Base-by-base conservation (phyloP, 345 rosid genomes). In the Toxicodendron radicans region DNA sequence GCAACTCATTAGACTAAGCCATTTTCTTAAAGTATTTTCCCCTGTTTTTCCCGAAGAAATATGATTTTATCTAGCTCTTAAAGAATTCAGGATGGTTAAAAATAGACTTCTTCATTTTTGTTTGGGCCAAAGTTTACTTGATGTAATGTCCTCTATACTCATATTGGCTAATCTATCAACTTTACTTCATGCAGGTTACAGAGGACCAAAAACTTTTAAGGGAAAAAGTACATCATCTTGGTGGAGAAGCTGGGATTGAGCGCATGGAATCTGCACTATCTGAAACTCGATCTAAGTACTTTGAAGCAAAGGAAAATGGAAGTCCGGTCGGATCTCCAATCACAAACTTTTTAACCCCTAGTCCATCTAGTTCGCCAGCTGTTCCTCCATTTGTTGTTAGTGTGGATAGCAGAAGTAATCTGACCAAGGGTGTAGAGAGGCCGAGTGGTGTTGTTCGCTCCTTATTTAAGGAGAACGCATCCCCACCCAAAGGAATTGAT, bases 181-280 rank as follows among this genome's bases (percentile, higher is more conserved):
- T 77, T 61, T 66, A 8, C 27, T 70, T 20, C 18, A 66, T 81
- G 69, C 84, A 95, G 97, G 99, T 93, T 35, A 70, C 75, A 41
- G 97, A 90, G 72, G 98, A 93, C 79, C 98, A 90, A 78, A 87
- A 84, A 75, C 94, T 95, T 74, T 71, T 95, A 66, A 87, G 90
- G 68, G 98, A 95, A 71, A 93, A 89, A 82, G 91, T 95, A 58
- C 87, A 83, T 5, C 93, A 87, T 65, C 83, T 93, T 66, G 82
- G 93, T 79, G 98, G 99, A 74, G 85, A 74, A 66, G 90, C 93
- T 76, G 98, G 98, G 56, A 83, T 91, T 58, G 81, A 58, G 77
- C 90, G 89, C 10, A 95, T 95, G 97, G 98, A 90, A 78, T 75
- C 68, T 81, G 91, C 98, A 3, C 76, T 95, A 46, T 83, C 88